Evolutionary conservation across 2,329 filamentous ascomycete genomes (phyloP).

Genomic region (Ophiostoma australiae): DNA sequence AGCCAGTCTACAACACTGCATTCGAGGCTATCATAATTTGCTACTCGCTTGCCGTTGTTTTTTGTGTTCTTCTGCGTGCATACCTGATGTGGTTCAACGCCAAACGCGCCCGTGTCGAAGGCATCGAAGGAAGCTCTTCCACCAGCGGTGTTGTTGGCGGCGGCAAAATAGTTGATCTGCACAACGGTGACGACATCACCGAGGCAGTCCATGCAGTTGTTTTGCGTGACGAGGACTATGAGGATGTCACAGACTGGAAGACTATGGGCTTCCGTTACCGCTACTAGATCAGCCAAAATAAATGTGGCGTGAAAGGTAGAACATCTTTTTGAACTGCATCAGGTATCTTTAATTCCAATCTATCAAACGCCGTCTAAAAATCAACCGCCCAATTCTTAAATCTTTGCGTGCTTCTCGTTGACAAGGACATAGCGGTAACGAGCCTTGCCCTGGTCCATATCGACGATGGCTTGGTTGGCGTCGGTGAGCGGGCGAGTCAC

Average conservation of each 20-base stretch:
- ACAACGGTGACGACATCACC: not conserved
- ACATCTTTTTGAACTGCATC: not conserved
- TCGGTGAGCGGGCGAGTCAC: slow-evolving; percentile 52
- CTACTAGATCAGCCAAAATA: not conserved
- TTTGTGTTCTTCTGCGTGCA: not conserved
- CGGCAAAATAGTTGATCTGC: not conserved
- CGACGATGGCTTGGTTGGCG: slow-evolving; percentile 54
- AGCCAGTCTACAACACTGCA: not conserved
- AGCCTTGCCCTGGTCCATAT: slow-evolving; percentile 53
- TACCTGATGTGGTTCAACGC: slow-evolving; percentile 5
- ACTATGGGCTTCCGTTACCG: slow-evolving; percentile 11
- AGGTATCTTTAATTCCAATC: not conserved
- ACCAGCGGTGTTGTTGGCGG: slow-evolving; percentile 10
- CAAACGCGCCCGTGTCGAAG: not conserved
- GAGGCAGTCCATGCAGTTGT: not conserved
- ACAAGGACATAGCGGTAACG: slow-evolving; percentile 46
- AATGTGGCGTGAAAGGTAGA: not conserved
- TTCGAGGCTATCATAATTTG: slow-evolving; percentile 13
- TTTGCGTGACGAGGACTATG: slow-evolving; percentile 2
- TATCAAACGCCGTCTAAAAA: not conserved
- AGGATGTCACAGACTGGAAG: slow-evolving; percentile 10
- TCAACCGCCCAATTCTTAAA: not conserved
- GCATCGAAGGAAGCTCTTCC: slow-evolving; percentile 5
- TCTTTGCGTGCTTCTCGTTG: slow-evolving; percentile 13
- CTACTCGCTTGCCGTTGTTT: slow-evolving; percentile 8